These are phyloP conservation scores for Botrytis porri DNA, from an alignment of 2,329 filamentous ascomycete genomes.

Conservation along the genomic window DNA sequence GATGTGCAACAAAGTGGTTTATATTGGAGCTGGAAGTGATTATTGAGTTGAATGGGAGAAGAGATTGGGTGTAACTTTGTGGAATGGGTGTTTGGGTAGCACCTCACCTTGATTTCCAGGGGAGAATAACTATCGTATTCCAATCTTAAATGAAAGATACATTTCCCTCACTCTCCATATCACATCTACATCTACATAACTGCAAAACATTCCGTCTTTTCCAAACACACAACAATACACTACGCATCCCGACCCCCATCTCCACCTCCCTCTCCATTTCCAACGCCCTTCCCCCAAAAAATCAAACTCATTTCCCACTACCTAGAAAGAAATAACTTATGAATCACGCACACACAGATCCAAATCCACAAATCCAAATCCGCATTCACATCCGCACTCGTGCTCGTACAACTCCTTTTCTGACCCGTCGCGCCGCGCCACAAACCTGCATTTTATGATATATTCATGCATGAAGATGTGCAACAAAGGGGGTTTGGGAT, in stretches of 20 bases:
- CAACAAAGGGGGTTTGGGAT: neutral
- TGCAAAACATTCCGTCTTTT: rapidly evolving
- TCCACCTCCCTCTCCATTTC: too few species aligned
- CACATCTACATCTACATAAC: neutral
- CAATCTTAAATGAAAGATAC: neutral
- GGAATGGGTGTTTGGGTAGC: rapidly evolving
- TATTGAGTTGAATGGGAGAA: neutral
- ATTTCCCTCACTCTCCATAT: neutral
- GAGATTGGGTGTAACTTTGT: neutral
- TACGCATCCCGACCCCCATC: too few species aligned
- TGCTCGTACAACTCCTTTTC: neutral
- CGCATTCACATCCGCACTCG: too few species aligned
- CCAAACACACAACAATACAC: neutral
- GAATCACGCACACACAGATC: neutral
- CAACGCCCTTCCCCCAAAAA: too few species aligned
- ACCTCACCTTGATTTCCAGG: neutral
- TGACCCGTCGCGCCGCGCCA: neutral
- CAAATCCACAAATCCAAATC: neutral
- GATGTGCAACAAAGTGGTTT: neutral
- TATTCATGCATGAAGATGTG: neutral
- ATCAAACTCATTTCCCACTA: too few species aligned
- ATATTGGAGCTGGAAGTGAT: too few species aligned
- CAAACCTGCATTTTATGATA: neutral
- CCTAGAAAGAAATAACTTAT: too few species aligned
- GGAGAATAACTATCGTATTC: too few species aligned